Evolutionary conservation across 257 asterid genomes (phyloP), one percentile per base, ranked within the genome.

Genomic region (Solanum piurae): DNA sequence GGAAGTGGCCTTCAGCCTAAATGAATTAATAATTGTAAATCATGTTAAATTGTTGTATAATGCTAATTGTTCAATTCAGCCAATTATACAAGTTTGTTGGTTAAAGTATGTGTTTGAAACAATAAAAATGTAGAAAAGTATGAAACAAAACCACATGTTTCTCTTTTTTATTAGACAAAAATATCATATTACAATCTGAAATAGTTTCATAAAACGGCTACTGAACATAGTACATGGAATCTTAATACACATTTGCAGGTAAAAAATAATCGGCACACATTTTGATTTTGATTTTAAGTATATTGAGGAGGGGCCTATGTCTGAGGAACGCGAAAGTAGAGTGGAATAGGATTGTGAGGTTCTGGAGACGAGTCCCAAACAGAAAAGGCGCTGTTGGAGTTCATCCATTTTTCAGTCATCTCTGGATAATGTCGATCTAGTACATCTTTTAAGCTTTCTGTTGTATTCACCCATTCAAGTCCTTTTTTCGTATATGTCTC

Each of bases 381-480:
- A 0, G 95, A 89, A 73, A 94, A 94, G 5, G 95, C 96, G 36
- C 98, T 93, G 71, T 20, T 85, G 1, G 95, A 93, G 64, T 92
- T 94, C 87, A 94, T 92, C 98, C 98, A 94, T 58, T 89, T 93
- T n/a, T 12, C 27, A 36, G 93, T 92, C 95, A 93, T 93, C 49
- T 94, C 95, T 1, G 95, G 95, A 33, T 90, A 88, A 64, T 94
- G 96, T 0, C 95, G 91, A 40, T 93, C 90, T 80, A 94, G 31
- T 55, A 93, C 96, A 27, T 94, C 92, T 86, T 92, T 93, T 33
- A 93, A 55, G 83, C 91, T 93, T 20, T 94, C 96, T 0, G 95
- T 93, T 9, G 92, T 92, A 87, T 93, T 93, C 55, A 94, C 96
- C 98, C 96, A 93, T 64, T 92, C 89, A 49, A 94, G 52, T 4